Conservation (phyloP, 2,329 filamentous ascomycete species). For the Colletotrichum chlorophyti region DNA sequence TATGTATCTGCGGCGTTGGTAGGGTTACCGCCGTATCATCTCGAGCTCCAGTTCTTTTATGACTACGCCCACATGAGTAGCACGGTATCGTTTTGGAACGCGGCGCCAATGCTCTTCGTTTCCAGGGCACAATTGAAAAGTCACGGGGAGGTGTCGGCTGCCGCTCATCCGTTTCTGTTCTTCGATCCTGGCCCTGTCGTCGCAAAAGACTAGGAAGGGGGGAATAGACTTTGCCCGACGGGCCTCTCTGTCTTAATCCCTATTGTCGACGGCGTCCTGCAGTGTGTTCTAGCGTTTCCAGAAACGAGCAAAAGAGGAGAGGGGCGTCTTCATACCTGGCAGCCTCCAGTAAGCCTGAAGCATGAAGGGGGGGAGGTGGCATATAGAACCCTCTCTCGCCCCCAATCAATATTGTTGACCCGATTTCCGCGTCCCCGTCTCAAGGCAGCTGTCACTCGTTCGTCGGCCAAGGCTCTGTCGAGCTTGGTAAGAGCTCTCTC, state of each 20-base stretch:
- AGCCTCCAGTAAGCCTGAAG: background rate
- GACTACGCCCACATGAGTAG: constrained; percentile 1
- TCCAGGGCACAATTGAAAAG: background rate
- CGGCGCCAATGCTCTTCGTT: background rate
- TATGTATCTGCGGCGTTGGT: constrained; percentile 3
- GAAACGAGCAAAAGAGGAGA: background rate
- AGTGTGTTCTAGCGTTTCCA: background rate
- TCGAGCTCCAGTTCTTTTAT: constrained; percentile 13
- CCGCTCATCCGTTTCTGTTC: constrained; percentile 4
- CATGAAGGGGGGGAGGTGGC: background rate
- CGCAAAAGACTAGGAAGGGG: background rate
- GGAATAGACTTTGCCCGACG: background rate
- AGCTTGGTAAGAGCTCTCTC: background rate
- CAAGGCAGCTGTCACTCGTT: background rate
- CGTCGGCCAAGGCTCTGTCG: constrained; percentile 1
- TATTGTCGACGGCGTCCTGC: background rate
- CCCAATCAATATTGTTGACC: background rate
- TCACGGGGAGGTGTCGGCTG: constrained; percentile 1
- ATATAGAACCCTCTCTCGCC: constrained; percentile 4
- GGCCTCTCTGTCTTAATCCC: background rate
- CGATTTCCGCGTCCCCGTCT: background rate
- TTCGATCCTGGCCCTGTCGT: constrained; percentile 1
- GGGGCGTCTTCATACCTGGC: background rate
- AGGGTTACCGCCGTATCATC: constrained; percentile 1
- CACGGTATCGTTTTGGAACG: constrained; percentile 23